phyloP scores from a whole-genome alignment of 2,329 filamentous ascomycete genomes.

The Colletotrichum sp. region DNA sequence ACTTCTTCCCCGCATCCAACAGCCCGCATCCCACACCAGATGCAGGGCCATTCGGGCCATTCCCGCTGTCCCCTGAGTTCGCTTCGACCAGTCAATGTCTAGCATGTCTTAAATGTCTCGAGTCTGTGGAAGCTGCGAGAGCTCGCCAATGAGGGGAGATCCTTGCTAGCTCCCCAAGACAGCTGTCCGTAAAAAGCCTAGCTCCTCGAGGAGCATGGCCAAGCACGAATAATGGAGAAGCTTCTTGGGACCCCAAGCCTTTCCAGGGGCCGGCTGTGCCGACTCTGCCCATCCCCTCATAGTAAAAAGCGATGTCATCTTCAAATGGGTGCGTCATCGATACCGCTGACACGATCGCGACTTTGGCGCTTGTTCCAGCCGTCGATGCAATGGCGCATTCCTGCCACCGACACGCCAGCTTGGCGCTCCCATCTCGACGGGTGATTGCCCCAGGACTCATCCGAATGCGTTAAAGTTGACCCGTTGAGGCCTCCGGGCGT shows the following conservation, averaged over 20 bases:
- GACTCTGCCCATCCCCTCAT: neutral
- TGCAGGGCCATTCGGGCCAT: slow-evolving; percentile 7
- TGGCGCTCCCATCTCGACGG: neutral
- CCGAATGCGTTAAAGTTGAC: neutral
- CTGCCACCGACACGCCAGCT: neutral
- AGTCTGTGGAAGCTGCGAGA: neutral
- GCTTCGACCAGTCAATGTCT: neutral
- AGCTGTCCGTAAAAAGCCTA: neutral
- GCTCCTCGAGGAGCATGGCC: neutral
- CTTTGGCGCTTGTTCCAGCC: slow-evolving; percentile 1
- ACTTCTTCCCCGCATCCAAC: neutral
- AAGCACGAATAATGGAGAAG: neutral
- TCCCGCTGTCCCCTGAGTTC: neutral
- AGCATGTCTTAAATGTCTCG: neutral
- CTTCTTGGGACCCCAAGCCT: slow-evolving; percentile 5
- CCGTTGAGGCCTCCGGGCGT: slow-evolving; percentile 3
- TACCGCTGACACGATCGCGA: slow-evolving; percentile 1
- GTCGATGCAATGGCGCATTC: neutral
- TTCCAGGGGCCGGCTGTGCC: slow-evolving; percentile 3
- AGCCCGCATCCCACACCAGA: neutral
- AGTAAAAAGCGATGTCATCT: neutral
- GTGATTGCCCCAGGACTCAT: neutral
- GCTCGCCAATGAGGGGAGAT: neutral
- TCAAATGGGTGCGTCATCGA: slow-evolving; percentile 17
- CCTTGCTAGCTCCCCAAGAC: neutral